phyloP scores from a whole-genome alignment of 331 rosid genomes.

The Phaseolus coccineus region DNA sequence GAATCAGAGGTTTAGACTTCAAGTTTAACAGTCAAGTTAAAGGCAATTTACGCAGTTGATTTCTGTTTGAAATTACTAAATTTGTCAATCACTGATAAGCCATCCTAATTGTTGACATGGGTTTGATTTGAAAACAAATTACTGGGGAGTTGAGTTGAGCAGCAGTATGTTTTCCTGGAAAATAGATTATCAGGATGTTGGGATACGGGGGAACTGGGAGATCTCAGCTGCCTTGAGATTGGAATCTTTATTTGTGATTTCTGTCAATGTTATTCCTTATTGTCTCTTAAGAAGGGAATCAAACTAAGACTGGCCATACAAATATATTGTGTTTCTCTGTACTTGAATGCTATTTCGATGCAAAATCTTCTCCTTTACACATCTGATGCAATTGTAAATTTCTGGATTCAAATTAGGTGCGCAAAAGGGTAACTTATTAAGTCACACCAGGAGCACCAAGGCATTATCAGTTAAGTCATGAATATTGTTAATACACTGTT shows the following conservation, averaged over 20 bases:
- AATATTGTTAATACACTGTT: not conserved
- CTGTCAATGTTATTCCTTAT: not conserved
- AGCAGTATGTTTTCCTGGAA: not conserved
- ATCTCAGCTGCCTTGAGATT: not conserved
- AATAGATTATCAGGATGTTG: not conserved
- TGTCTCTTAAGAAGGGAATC: not conserved
- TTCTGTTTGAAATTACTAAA: not conserved
- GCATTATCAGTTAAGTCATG: not conserved
- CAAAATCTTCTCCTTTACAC: not conserved
- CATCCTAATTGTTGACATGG: not conserved
- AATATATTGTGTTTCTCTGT: not conserved
- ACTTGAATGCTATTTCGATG: not conserved
- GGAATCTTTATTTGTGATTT: not conserved
- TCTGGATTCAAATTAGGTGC: not conserved
- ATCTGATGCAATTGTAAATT: not conserved
- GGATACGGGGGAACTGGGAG: not conserved
- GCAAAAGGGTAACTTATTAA: not conserved
- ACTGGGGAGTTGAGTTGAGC: not conserved
- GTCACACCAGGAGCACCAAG: not conserved
- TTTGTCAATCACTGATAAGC: not conserved
- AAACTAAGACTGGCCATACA: not conserved
- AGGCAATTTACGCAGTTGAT: not conserved
- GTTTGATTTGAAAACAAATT: not conserved
- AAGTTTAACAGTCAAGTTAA: slow-evolving; percentile 8
- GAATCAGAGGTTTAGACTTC: not conserved